Conservation (phyloP, 2,329 filamentous ascomycete species). For the Colletotrichum neosansevieriae region DNA sequence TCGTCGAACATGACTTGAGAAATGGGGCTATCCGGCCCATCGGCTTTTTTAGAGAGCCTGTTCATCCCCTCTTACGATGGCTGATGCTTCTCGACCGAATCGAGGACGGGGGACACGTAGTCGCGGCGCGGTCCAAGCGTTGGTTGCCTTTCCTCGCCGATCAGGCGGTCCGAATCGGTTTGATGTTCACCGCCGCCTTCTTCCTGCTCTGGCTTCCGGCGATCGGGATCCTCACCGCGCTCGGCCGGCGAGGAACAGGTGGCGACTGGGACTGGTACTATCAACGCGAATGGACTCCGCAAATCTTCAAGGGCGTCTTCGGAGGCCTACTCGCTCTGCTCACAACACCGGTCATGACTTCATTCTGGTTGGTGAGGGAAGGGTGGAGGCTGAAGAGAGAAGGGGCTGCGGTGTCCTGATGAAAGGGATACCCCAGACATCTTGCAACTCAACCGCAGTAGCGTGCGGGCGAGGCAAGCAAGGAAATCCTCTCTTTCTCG, state of each 20-base stretch:
- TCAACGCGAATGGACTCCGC: constrained; percentile 56
- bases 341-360: constrained; percentile 60
- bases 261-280: constrained; percentile 57
- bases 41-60: constrained; percentile 56
- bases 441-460: too few relatives aligned
- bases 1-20: constrained; percentile 62
- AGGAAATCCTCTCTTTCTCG: too few relatives aligned
- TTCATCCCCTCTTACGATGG: constrained; percentile 53
- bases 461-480: too few relatives aligned
- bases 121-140: constrained; percentile 44
- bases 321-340: constrained; percentile 60
- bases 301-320: constrained; percentile 63
- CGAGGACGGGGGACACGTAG: constrained; percentile 45
- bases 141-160: constrained; percentile 47
- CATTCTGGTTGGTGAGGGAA: constrained; percentile 63
- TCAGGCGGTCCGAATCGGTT: constrained; percentile 51
- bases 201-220: constrained; percentile 57
- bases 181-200: constrained; percentile 55
- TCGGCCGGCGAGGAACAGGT: constrained; percentile 51
- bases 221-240: constrained; percentile 56
- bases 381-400: constrained; percentile 55
- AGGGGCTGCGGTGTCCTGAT: not conserved
- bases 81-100: constrained; percentile 54
- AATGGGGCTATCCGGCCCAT: constrained; percentile 60
- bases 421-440: not conserved